Evolutionary conservation across 441 rosid species (phyloP).

Genomic region (Croton setiger): DNA sequence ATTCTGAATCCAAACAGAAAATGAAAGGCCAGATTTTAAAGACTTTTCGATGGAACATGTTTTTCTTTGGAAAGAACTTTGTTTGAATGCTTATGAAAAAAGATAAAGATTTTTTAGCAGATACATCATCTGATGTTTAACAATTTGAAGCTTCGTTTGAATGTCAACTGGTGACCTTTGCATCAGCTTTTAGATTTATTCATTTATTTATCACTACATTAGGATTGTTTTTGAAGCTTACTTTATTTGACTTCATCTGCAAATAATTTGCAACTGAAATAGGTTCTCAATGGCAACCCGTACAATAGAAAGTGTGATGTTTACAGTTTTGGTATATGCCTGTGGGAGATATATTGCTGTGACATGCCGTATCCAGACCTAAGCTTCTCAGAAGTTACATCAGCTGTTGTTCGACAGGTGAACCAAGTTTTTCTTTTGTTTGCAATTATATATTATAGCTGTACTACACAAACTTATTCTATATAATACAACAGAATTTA

Average conservation of each 20-base stretch:
- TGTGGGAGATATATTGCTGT: constrained; percentile 99
- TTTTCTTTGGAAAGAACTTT: not conserved
- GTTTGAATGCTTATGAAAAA: not conserved
- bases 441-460: not conserved
- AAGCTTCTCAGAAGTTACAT: constrained; percentile 88
- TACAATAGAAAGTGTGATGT: constrained; percentile 95
- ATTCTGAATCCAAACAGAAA: not conserved
- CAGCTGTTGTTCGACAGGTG: constrained; percentile 96
- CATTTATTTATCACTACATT: not conserved
- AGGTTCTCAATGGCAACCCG: constrained; percentile 93
- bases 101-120: not conserved
- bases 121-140: not conserved
- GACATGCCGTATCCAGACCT: constrained; percentile 98
- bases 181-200: not conserved
- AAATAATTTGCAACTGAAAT: constrained; percentile 14
- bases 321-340: constrained; percentile 91
- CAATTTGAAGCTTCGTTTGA: not conserved
- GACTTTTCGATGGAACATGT: not conserved
- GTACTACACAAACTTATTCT: constrained; percentile 2
- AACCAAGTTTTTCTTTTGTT: constrained; percentile 1
- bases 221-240: not conserved
- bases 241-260: not conserved
- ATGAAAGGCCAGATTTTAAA: not conserved
- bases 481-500: constrained; percentile 51
- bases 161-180: not conserved